Evolutionary conservation across 176 grass and related monocot species (phyloP).

Genomic region (Avena sativa): DNA sequence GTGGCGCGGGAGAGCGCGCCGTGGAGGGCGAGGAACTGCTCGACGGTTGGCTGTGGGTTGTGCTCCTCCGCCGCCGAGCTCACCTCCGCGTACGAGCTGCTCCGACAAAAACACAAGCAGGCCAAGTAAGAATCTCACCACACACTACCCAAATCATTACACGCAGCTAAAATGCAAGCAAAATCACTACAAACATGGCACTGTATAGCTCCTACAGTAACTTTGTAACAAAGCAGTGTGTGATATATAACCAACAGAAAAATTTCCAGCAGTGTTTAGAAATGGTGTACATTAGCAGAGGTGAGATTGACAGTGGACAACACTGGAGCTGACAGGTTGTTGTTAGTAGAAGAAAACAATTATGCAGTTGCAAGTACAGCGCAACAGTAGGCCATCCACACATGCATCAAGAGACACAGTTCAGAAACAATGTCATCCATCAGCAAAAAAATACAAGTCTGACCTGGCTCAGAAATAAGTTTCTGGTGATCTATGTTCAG

Average conservation of each 20-base stretch:
- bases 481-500: too few relatives aligned
- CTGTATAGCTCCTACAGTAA: conserved; percentile 11
- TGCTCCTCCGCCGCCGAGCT: conserved; percentile 72
- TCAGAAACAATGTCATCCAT: conserved; percentile 23
- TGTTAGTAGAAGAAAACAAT: conserved; percentile 32
- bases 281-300: not conserved
- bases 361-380: conserved; percentile 28
- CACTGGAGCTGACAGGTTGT: conserved; percentile 9
- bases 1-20: conserved; percentile 59
- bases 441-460: too few relatives aligned
- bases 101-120: conserved; percentile 44
- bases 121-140: conserved; percentile 19
- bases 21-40: conserved; percentile 83
- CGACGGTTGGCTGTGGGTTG: conserved; percentile 75
- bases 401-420: conserved; percentile 28
- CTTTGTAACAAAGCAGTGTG: not conserved
- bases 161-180: not conserved
- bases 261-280: not conserved
- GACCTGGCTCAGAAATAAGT: too few relatives aligned
- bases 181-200: not conserved
- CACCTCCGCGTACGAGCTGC: conserved; percentile 83
- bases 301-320: not conserved
- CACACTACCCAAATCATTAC: conserved; percentile 8
- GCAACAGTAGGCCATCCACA: not conserved
- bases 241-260: not conserved